These are phyloP conservation scores for Globisporangium spiculum DNA, from an alignment of 352 stramenopile species.

Conservation along the genomic window DNA sequence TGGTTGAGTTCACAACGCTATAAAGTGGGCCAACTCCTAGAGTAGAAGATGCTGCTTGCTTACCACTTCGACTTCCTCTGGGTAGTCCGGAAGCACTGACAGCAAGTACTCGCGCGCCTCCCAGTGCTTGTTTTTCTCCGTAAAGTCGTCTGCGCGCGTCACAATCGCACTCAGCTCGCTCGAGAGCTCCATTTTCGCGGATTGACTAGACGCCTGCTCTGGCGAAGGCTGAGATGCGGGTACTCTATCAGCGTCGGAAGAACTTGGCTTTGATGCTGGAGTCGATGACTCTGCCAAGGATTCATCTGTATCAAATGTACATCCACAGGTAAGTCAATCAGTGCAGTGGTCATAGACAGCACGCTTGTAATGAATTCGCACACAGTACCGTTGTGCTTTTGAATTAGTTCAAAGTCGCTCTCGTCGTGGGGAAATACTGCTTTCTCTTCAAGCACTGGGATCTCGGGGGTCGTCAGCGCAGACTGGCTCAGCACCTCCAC, in stretches of 20 bases:
- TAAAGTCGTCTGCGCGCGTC: slow-evolving; percentile 44
- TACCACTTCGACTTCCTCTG: slow-evolving; percentile 51
- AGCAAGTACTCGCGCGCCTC: slow-evolving; percentile 45
- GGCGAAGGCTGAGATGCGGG: slow-evolving; percentile 11
- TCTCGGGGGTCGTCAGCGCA: slow-evolving; percentile 18
- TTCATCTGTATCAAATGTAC: not conserved
- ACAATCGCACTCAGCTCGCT: slow-evolving; percentile 32
- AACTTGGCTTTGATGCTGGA: not conserved
- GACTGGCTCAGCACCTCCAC: slow-evolving; percentile 42
- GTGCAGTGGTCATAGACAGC: too few relatives aligned
- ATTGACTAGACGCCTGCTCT: slow-evolving; percentile 24
- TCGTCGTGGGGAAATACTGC: slow-evolving; percentile 52
- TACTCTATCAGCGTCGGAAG: not conserved
- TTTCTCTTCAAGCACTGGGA: slow-evolving; percentile 53
- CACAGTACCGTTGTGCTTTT: slow-evolving; percentile 33
- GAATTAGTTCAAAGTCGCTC: slow-evolving; percentile 57
- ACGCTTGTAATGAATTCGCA: not conserved
- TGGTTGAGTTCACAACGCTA: not conserved
- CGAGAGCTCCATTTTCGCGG: slow-evolving; percentile 20
- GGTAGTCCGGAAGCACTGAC: slow-evolving; percentile 30
- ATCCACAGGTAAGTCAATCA: not conserved
- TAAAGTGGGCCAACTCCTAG: not conserved
- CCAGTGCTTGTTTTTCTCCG: slow-evolving; percentile 40
- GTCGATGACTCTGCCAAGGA: not conserved
- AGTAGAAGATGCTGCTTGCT: not conserved